Base-by-base conservation (phyloP, 495 filamentous ascomycete species). In the Aspergillus leporis region DNA sequence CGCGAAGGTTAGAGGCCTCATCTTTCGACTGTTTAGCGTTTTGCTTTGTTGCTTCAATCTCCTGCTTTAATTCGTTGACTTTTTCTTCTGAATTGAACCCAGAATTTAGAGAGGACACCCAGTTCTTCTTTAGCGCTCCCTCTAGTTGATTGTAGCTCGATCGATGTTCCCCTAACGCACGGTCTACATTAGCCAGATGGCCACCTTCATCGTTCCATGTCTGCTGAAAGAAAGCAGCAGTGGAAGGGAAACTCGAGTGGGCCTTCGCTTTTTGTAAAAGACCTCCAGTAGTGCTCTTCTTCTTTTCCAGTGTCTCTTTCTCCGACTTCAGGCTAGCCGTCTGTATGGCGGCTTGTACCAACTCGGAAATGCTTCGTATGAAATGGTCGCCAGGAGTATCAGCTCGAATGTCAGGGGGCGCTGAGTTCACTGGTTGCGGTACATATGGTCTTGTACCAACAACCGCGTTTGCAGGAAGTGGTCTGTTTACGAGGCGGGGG, bases 291-390 rank as follows among this genome's bases (percentile, higher is more conserved):
- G 54, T 55, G 14, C 45, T 59, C 23, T 59, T 62, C 28, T 52
- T 57, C 43, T 69, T 69, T 28, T 70, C 45, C 2, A 74, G 25
- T 16, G 48, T 60, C 18, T 70, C 64, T 36, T 61, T 67, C 30
- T 72, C 67, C 28, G 60, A 54, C 25, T 60, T 48, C 22, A 32
- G 48, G 8, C 58, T 53, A 18, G 54, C 53, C 22, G 53, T 30
- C 7, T 40, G 46, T 1, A 66, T 57, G 3, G 65, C 56, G 10
- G 64, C 60, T 25, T 64, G 65, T 6, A 70, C 61, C 16, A 73
- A 31, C 0, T 66, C 61, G 14, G 62, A 59, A 22, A 71, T 43
- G 1, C 58, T 38, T 13, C 50, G 61, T 6, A 68, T 54, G 22
- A 68, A 64, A 1, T 55, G n/a, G 14, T 61, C 63, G 13, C 30